These are phyloP conservation scores for Penicillium sp. DNA, from an alignment of 2,329 filamentous ascomycete genomes.

Conservation along the genomic window DNA sequence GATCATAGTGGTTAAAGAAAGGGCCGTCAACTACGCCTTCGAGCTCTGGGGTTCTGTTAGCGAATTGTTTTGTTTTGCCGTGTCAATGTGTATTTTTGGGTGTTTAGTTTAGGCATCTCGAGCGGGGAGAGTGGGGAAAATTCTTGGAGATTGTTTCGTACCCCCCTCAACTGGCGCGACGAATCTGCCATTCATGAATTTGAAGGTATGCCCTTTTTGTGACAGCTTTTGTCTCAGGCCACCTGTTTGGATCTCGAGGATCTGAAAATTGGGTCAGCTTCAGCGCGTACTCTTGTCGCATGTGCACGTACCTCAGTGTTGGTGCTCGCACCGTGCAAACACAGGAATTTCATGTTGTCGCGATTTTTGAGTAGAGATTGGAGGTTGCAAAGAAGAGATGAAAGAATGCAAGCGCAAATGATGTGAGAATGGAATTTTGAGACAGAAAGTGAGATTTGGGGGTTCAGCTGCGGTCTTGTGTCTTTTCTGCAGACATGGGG, in stretches of 20 bases:
- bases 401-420: not conserved
- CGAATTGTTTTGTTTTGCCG: not conserved
- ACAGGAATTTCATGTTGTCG: constrained; percentile 33
- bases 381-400: not conserved
- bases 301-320: constrained; percentile 29
- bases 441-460: not conserved
- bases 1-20: constrained; percentile 33
- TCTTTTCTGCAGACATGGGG: not conserved
- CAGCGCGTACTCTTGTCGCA: not conserved
- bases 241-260: constrained; percentile 36
- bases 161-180: constrained; percentile 27
- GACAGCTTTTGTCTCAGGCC: constrained; percentile 29
- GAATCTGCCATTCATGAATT: constrained; percentile 29
- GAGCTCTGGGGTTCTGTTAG: constrained; percentile 22
- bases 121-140: not conserved
- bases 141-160: constrained; percentile 8
- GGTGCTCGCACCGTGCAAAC: constrained; percentile 34
- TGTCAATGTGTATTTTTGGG: not conserved
- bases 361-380: not conserved
- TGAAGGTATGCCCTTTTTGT: constrained; percentile 29
- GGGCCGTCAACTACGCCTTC: constrained; percentile 31
- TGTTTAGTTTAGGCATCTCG: not conserved
- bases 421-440: not conserved
- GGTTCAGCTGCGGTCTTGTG: not conserved
- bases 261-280: constrained; percentile 17